Base-by-base conservation (phyloP, 768 basidiomycete species). In the Neoboletus subvelutipes region DNA sequence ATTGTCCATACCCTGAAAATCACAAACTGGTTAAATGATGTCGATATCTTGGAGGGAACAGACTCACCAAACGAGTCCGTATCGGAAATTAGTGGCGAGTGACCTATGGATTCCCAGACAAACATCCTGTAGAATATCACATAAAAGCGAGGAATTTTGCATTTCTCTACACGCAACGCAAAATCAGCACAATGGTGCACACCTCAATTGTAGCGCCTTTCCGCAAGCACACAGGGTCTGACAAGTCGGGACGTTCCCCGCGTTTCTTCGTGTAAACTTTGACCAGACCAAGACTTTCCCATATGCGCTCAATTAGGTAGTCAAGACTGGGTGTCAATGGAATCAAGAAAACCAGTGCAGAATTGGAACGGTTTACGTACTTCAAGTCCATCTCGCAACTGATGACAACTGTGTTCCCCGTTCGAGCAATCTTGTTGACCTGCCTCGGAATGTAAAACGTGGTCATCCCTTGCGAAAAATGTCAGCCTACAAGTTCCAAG, bases 191-290 rank as follows among this genome's bases (percentile, higher is more conserved):
- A 40, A 34, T 52, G 15, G 24, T 39, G 12, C 58, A 36, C 63
- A 90, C 91, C 80, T 98, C 95, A 50, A 98, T 89, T 4, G 92
- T 94, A 3, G 96, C 93, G 0, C 96, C 97, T 69, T 84, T 88
- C 57, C 96, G 81, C 57, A 98, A 72, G 73, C 90, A 92, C 48
- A 98, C 85, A 26, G 97, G 97, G 72, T 99, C 97, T 1, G 79
- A 73, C 13, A 99, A 74, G 71, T 98, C 97, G 4, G 97, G 95
- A 61, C 90, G 90, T 31, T 81, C 90, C n/a, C 96, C 97, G 43
- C 97, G 82, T 71, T 95, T 95, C 76, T 99, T 99, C 3, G 97
- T 99, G 73, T 98, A 99, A 45, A 99, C 85, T 67, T 94, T 95
- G 53, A 89, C 88, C 8, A 92, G 80, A 51, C 80, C 77, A n/a